These are phyloP conservation scores for Debaryomyces sp. DNA, from an alignment of 1,139 yeast species.

Conservation along the genomic window DNA sequence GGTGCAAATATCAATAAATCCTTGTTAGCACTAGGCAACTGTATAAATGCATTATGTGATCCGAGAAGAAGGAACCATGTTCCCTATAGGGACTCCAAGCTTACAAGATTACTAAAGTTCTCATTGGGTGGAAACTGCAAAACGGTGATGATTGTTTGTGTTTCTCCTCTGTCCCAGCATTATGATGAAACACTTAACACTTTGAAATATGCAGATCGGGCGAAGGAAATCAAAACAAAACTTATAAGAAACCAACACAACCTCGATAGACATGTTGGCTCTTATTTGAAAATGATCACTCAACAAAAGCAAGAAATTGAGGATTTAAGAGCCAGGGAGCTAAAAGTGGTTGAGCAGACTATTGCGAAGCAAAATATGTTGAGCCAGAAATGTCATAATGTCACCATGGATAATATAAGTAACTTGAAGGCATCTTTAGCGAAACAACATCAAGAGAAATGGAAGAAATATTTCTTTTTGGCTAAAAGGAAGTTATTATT, in stretches of 20 bases:
- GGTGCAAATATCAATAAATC: conserved; percentile 94
- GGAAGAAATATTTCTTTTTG: conserved; percentile 51
- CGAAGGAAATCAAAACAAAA: conserved; percentile 87
- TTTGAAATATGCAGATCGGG: conserved; percentile 85
- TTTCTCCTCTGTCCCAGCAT: conserved; percentile 82
- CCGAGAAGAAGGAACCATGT: conserved; percentile 69
- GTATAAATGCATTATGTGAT: conserved; percentile 89
- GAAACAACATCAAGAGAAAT: conserved; percentile 47
- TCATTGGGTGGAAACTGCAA: conserved; percentile 95
- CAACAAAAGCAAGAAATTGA: conserved; percentile 81
- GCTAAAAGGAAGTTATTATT: conserved; percentile 61
- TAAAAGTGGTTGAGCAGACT: conserved; percentile 38
- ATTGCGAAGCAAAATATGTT: conserved; percentile 31
- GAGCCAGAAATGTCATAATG: conserved; percentile 37
- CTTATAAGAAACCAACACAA: conserved; percentile 73
- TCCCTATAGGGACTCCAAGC: conserved; percentile 88
- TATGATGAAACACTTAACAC: conserved; percentile 93
- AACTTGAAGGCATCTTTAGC: conserved; percentile 38
- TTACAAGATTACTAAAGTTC: conserved; percentile 81
- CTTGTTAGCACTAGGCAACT: conserved; percentile 84
- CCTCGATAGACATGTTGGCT: conserved; percentile 83
- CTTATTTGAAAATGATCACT: conserved; percentile 82
- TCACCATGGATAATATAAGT: conserved; percentile 44
- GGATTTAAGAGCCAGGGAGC: conserved; percentile 62
- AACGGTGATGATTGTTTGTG: conserved; percentile 94